Evolutionary conservation across 164 flowering plant genomes (phyloP).

Genomic region (Vitis amurensis): DNA sequence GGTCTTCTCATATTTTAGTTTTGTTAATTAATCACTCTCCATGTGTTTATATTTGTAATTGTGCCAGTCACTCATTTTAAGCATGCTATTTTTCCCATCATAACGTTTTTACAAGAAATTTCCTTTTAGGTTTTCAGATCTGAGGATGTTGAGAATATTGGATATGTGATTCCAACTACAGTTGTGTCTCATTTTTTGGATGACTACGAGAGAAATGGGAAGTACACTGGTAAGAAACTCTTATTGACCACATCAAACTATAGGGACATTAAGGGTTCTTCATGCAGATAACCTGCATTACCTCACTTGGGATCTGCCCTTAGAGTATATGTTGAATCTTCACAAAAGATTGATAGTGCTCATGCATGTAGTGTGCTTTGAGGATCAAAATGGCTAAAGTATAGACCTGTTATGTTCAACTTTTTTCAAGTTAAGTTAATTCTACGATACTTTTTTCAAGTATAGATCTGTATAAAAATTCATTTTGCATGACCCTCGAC

Average conservation of each 20-base stretch:
- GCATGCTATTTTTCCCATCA: neutral
- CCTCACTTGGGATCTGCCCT: neutral
- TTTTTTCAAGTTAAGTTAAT: too few species aligned
- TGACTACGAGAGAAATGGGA: constrained; percentile 89
- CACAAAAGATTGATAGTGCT: neutral
- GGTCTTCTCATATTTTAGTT: neutral
- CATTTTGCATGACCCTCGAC: neutral
- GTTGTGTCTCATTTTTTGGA: constrained; percentile 92
- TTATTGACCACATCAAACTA: neutral
- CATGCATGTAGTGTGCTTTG: neutral
- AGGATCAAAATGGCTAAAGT: neutral
- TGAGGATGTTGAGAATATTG: constrained; percentile 95
- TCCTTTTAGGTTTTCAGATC: constrained; percentile 85
- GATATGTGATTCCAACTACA: constrained; percentile 96
- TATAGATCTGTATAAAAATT: too few species aligned
- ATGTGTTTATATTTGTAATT: neutral
- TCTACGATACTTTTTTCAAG: too few species aligned
- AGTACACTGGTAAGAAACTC: constrained; percentile 76
- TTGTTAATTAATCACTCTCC: neutral
- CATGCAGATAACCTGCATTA: neutral
- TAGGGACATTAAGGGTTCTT: neutral
- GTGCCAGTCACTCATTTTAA: neutral
- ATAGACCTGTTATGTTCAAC: neutral
- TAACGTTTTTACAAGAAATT: constrained; percentile 26
- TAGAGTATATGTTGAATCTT: neutral